Percentiles rank a stretch among this genome's conserved stretches.
Evolutionary conservation across 2,329 filamentous ascomycete species (phyloP).

Genomic region (Fragosphaeria purpurea): DNA sequence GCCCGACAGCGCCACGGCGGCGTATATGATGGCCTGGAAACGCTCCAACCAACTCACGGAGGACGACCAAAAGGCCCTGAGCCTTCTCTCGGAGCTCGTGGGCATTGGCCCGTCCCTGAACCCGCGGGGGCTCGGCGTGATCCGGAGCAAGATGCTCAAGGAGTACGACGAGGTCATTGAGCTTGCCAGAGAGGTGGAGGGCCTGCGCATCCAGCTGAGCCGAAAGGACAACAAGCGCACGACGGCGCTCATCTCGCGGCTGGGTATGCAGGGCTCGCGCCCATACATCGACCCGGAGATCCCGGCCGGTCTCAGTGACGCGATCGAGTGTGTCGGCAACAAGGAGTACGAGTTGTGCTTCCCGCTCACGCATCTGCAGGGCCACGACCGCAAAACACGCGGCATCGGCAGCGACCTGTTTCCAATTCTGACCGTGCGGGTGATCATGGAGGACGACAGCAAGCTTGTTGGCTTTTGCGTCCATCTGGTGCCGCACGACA

Average conservation of each 20-base stretch:
- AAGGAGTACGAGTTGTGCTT: constrained; percentile 17
- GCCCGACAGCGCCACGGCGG: constrained; percentile 7
- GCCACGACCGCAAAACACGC: constrained; percentile 9
- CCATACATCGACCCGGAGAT: constrained; percentile 9
- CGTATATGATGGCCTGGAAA: constrained; percentile 12
- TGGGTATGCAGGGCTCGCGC: constrained; percentile 12
- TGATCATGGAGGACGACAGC: constrained; percentile 5
- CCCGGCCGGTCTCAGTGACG: constrained; percentile 11
- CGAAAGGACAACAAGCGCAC: constrained; percentile 6
- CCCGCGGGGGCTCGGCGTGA: constrained; percentile 4
- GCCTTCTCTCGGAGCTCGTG: constrained; percentile 8
- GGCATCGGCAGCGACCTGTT: constrained; percentile 13
- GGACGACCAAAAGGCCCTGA: constrained; percentile 9
- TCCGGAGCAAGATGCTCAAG: constrained; percentile 6
- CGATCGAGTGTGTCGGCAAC: constrained; percentile 12
- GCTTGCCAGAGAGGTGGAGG: constrained; percentile 11
- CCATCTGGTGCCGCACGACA: constrained; percentile 12
- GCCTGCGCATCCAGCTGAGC: constrained; percentile 9
- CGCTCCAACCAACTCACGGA: constrained; percentile 6
- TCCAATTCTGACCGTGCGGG: constrained; percentile 14
- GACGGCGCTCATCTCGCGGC: constrained; percentile 1
- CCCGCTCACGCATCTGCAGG: constrained; percentile 12
- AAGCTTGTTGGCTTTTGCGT: constrained; percentile 14
- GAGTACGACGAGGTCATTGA: constrained; percentile 12
- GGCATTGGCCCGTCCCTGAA: constrained; percentile 5